Evolutionary conservation across 208 protist species (phyloP), one percentile per base, ranked within the genome.

Genomic region (Vickermania ingenoplastis): DNA sequence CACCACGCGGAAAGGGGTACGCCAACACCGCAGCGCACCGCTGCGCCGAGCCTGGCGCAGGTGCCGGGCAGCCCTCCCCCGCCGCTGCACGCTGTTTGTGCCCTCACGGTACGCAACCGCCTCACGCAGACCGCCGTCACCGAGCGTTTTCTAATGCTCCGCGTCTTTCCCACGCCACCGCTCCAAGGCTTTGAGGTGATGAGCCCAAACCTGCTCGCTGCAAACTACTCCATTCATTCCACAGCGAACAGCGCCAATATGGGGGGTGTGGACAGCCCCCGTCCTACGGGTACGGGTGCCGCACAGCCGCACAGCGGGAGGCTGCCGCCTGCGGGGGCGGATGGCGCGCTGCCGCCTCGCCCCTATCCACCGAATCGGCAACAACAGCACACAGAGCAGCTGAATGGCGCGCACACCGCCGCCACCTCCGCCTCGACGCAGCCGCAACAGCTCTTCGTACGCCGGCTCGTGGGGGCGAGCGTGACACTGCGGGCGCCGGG

Each of bases 71-170:
- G 17, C 17, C 36, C 36, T 45, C 17, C 36, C 36, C 11, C 36
- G 36, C 36, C 36, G 11, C 79, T 81, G 53, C 66, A 56, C 23
- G 73, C 80, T 11, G 61, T 75, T 29, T 94, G 87, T 57, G 56
- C 50, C 28, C 67, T 94, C 22, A 71, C 64, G 1, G 79, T 94
- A 24, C 49, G 59, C 23, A 94, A 94, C 49, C 53, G 65, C 48
- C 21, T 91, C 22, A 94, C 87, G 0, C 41, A 73, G 27, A 94
- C 87, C 7, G 53, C 53, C 41, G 69, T 60, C 36, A 65, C 65
- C 26, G 81, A 91, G 41, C 75, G 59, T 55, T 87, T 94, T 49
- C 3, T 85, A 7, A 52, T 94, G 28, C 65, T 52, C 31, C 83
- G 83, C 7, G 81, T 94, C 51, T 81, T 77, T 55, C 82, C 87